Evolutionary conservation across 352 stramenopile species (phyloP).

Genomic region (Phytophthora fragariaefolia): DNA sequence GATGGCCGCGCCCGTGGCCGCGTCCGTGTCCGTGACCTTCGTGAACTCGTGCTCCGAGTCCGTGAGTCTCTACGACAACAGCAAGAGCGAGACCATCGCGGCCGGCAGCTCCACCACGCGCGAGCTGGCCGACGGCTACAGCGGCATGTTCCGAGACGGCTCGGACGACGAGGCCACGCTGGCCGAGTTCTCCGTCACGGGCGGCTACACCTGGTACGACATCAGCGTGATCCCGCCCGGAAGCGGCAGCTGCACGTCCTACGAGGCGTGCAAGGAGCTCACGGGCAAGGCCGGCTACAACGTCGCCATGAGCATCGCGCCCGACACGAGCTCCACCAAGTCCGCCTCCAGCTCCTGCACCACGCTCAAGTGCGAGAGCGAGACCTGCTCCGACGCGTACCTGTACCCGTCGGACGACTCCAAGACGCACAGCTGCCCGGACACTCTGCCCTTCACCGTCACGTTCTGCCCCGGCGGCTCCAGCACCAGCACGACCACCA

Average conservation of each 20-base stretch:
- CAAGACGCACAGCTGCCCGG: slow-evolving; percentile 58
- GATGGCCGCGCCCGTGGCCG: slow-evolving; percentile 35
- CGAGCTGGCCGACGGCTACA: slow-evolving; percentile 43
- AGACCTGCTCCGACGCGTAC: slow-evolving; percentile 50
- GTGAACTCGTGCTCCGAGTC: slow-evolving; percentile 54
- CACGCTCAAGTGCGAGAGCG: slow-evolving; percentile 38
- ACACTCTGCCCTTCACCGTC: slow-evolving; percentile 44
- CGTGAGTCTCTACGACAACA: slow-evolving; percentile 68
- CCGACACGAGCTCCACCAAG: slow-evolving; percentile 31
- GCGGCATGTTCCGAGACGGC: slow-evolving; percentile 67
- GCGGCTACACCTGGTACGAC: slow-evolving; percentile 59
- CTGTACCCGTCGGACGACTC: slow-evolving; percentile 55
- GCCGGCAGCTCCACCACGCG: slow-evolving; percentile 40
- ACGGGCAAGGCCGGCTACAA: slow-evolving; percentile 68
- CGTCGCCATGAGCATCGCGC: slow-evolving; percentile 49
- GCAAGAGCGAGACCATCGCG: slow-evolving; percentile 47
- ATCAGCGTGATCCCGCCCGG: slow-evolving; percentile 64
- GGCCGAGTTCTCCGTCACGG: slow-evolving; percentile 52
- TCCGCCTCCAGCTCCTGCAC: slow-evolving; percentile 32
- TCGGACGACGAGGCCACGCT: slow-evolving; percentile 49
- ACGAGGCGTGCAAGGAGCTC: slow-evolving; percentile 47
- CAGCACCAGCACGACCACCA: slow-evolving; percentile 16
- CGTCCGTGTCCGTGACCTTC: slow-evolving; percentile 55
- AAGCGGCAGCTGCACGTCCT: slow-evolving; percentile 51
- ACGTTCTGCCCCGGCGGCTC: slow-evolving; percentile 51